These are phyloP conservation scores for Neoscytalidium dimidiatum DNA, from an alignment of 2,329 filamentous ascomycete species.

Conservation along the genomic window DNA sequence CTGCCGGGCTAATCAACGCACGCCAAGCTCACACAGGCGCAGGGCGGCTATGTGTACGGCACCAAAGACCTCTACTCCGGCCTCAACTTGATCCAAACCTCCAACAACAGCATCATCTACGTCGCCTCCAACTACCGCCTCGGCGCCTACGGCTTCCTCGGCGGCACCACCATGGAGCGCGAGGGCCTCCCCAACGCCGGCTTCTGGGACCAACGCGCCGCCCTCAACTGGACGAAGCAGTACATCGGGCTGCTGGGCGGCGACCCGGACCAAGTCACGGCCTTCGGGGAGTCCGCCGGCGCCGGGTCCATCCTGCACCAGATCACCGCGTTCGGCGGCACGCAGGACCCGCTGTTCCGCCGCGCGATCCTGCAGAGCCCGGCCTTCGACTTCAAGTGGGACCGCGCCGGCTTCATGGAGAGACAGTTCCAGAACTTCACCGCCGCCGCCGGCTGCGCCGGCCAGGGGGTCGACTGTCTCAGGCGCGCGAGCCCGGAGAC, in stretches of 20 bases:
- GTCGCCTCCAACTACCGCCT: conserved; percentile 51
- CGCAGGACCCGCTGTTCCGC: conserved; percentile 47
- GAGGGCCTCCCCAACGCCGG: conserved; percentile 48
- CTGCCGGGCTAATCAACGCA: conserved; percentile 25
- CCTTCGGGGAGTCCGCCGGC: conserved; percentile 55
- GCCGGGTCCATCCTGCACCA: conserved; percentile 55
- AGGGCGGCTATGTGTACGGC: conserved; percentile 42
- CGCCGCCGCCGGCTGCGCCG: conserved; percentile 32
- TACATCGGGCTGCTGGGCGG: conserved; percentile 51
- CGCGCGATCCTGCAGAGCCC: conserved; percentile 37
- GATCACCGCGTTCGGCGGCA: conserved; percentile 48
- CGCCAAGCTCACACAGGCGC: conserved; percentile 19
- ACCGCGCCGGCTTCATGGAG: conserved; percentile 29
- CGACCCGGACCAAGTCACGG: conserved; percentile 49
- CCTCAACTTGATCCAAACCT: conserved; percentile 35
- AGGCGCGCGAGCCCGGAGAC: conserved; percentile 26
- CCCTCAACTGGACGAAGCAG: conserved; percentile 52
- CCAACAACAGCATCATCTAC: conserved; percentile 50
- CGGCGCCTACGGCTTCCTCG: conserved; percentile 49
- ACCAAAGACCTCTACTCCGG: conserved; percentile 47
- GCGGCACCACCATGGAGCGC: conserved; percentile 47
- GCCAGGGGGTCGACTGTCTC: conserved; percentile 35
- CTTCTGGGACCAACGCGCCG: conserved; percentile 42
- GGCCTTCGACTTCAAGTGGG: conserved; percentile 28
- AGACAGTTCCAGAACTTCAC: conserved; percentile 29